Evolutionary conservation across 1,284 basidiomycete genomes (phyloP), one percentile per base, ranked within the genome.

Genomic region (Ganoderma boninense): DNA sequence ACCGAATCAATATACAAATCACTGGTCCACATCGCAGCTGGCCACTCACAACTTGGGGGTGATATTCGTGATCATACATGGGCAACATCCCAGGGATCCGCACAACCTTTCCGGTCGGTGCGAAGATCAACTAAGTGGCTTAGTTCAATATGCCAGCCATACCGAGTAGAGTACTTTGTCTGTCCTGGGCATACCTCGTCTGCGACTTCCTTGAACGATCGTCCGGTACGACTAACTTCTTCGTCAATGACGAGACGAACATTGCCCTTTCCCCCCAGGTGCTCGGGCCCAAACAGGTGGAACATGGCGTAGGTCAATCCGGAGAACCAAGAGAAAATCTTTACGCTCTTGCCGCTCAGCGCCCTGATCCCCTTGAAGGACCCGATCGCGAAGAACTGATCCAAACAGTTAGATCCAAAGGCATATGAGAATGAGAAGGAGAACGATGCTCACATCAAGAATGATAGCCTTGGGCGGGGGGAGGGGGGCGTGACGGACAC

Each of bases 61-160:
- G 38, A n/a, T 68, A 49, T 64, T 79, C 78, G 40, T 75, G 69
- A 64, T 78, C 75, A 64, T 76, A 77, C 73, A 78, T 77, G 0
- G 75, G 71, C 10, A 74, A 72, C 32, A 79, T 42, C 1, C 73
- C 75, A 0, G 76, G 76, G 32, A 78, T 49, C 1, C 64, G 61
- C 0, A 77, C 43, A 1, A 79, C 61, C 8, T 65, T 46, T 5
- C 71, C 75, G 7, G 62, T 64, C 29, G 63, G 42, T 16, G 54
- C 20, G 38, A 74, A 73, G 7, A 60, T 7, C 11, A 71, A 13
- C 75, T 74, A 43, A 4, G 8, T 57, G 29, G 29, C 29, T 20
- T 16, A 2, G 16, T 35, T 57, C 29, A 57, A 6, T 20, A 35
- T 8, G 14, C 52, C 1, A 13, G 10, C 11, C 14, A 35, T 16